Evolutionary conservation across 768 basidiomycete species (phyloP).

Genomic region (Hericium rajendrae): DNA sequence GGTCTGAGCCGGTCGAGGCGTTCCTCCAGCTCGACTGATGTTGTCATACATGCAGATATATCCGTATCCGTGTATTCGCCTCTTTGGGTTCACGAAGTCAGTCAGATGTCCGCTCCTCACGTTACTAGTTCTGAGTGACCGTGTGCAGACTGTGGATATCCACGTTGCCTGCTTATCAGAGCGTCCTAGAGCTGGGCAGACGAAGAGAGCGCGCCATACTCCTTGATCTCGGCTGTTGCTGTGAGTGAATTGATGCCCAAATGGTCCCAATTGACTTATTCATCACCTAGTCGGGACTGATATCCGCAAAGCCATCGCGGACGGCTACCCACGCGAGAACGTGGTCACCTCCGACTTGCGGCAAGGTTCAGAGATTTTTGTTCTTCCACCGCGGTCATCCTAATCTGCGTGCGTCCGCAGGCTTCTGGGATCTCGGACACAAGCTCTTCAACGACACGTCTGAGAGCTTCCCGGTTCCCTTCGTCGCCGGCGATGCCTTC

Average conservation of each 20-base stretch:
- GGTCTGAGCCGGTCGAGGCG: neutral
- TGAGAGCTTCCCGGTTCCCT: constrained; percentile 40
- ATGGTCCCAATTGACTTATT: neutral
- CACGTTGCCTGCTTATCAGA: constrained; percentile 15
- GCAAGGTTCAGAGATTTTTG: constrained; percentile 17
- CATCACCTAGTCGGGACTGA: constrained; percentile 28
- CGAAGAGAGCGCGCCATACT: constrained; percentile 27
- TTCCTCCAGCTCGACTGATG: neutral
- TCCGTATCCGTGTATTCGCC: constrained; percentile 23
- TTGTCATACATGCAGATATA: constrained; percentile 10
- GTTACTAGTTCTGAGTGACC: neutral
- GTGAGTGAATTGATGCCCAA: constrained; percentile 14
- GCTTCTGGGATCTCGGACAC: constrained; percentile 53
- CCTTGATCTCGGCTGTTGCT: constrained; percentile 35
- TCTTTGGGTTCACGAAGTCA: constrained; percentile 16
- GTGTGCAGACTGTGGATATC: constrained; percentile 16
- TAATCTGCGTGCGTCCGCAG: constrained; percentile 19
- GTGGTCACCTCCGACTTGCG: constrained; percentile 29
- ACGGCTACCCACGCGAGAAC: constrained; percentile 31
- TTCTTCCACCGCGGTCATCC: neutral
- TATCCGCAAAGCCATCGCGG: constrained; percentile 28
- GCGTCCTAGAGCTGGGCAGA: constrained; percentile 25
- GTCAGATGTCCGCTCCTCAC: too few species aligned
- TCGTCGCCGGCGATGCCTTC: constrained; percentile 46
- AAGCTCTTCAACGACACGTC: constrained; percentile 45